Evolutionary conservation across 768 basidiomycete genomes (phyloP), one percentile per base, ranked within the genome.

Genomic region (Artomyces pyxidatus): DNA sequence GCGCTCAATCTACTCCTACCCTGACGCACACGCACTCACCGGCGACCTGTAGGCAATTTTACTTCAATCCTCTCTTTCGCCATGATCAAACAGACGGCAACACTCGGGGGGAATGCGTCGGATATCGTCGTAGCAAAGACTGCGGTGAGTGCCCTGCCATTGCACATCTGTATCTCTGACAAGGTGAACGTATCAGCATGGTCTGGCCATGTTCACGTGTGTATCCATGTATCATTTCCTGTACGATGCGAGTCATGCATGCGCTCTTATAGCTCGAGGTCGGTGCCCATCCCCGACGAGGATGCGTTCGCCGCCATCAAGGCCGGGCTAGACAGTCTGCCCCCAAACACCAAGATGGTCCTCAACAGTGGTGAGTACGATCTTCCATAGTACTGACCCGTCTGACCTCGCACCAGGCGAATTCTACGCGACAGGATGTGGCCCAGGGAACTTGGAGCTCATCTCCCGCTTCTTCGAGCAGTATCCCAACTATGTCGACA

Each of bases 301-400:
- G 69, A 76, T 37, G 74, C 74, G 10, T 82, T 85, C 51, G 75
- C 72, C 28, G 68, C 77, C 2, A 81, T 85, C 65, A 78, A 76
- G 59, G 71, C 70, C 8, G 71, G 69, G 3, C 52, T 75, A 46
- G 65, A 71, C 30, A 60, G 65, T 0, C 55, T 72, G 37, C 70
- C 71, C 0, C 49, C 65, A 0, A 74, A 70, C 12, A 63, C 63
- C 25, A 76, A 76, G 59, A 68, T 73, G 57, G 58, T 77, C 48
- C 51, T 80, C 54, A 77, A 76, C 56, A 71, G 68, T 55, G 73
- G 76, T 69, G 55, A n/a, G 63, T 55, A 5, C 28, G 26, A 8
- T 3, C 17, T 28, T 45, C 11, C 39, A 19, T 8, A 6, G 7
- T 16, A 16, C 5, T 26, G 0, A 14, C 11, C 23, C 10, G 17